Evolutionary conservation across 345 rosid species (phyloP).

Genomic region (Salix udensis): DNA sequence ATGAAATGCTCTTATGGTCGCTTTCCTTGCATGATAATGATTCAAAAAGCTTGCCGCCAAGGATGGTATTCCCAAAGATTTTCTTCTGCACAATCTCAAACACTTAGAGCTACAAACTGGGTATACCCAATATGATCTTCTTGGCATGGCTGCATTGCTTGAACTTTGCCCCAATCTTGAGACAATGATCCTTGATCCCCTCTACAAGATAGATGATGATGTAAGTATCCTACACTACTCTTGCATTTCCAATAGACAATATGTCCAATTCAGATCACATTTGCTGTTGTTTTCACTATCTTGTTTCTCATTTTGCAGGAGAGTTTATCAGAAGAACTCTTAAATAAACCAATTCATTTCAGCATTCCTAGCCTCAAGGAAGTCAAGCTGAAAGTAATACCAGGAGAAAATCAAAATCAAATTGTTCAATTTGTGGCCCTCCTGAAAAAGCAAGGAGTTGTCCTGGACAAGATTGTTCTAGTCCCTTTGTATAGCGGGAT

Average conservation of each 20-base stretch:
- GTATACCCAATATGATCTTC: conserved; percentile 10
- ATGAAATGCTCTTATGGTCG: neutral
- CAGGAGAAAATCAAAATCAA: neutral
- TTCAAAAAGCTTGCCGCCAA: neutral
- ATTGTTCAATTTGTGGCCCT: neutral
- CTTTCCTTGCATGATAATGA: neutral
- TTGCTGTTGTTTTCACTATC: neutral
- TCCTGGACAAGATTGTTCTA: conserved; percentile 7
- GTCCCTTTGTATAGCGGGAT: neutral
- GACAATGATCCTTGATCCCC: conserved; percentile 10
- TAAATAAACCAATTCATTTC: conserved; percentile 5
- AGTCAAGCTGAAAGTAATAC: conserved; percentile 4
- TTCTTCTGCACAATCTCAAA: conserved; percentile 9
- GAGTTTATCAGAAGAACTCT: conserved; percentile 1
- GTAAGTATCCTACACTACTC: neutral
- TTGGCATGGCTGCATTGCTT: conserved; percentile 11
- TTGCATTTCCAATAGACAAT: neutral
- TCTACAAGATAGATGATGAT: conserved; percentile 2
- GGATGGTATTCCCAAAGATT: neutral
- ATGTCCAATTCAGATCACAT: neutral
- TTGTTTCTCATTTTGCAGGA: neutral
- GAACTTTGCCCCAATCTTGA: conserved; percentile 7
- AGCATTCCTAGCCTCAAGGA: conserved; percentile 1
- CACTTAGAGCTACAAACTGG: conserved; percentile 13
- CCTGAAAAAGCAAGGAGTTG: conserved; percentile 3